Conservation (phyloP, 345 rosid species). For the Aquilaria sinensis region DNA sequence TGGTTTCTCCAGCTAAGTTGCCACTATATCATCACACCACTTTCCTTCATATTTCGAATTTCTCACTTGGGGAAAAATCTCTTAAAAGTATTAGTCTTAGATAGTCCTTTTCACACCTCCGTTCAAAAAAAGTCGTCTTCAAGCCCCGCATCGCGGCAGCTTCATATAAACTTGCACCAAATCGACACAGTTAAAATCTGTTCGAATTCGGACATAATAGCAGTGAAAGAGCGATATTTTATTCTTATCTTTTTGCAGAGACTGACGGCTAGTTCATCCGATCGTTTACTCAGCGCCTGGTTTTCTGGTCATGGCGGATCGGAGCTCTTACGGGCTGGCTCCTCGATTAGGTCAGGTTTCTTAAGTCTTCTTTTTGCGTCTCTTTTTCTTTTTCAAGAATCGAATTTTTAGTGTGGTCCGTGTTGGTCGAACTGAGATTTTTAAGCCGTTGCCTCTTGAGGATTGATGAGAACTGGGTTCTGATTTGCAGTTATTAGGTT, state of each 20-base stretch:
- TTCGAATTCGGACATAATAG: neutral
- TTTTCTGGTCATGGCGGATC: conserved; percentile 37
- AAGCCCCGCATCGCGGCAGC: neutral
- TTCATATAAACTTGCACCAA: neutral
- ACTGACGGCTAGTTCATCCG: conserved; percentile 6
- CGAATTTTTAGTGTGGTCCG: too few species aligned
- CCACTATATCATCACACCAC: neutral
- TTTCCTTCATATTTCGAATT: conserved; percentile 4
- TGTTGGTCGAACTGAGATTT: too few species aligned
- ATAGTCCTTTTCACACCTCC: conserved; percentile 8
- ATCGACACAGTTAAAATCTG: neutral
- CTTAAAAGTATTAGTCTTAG: too few species aligned
- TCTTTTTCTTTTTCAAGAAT: conserved; percentile 1
- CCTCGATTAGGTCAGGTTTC: conserved; percentile 36
- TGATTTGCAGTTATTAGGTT: too few species aligned
- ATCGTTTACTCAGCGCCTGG: conserved; percentile 11
- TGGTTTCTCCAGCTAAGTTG: conserved; percentile 5
- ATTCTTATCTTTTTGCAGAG: conserved; percentile 9
- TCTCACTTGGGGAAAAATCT: neutral
- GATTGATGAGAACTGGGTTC: too few species aligned
- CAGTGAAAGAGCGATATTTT: conserved; percentile 1
- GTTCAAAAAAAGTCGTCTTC: conserved; percentile 3
- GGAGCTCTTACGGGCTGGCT: conserved; percentile 28
- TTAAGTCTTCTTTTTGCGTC: neutral
- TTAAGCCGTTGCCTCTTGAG: too few species aligned